A percentile compares a stretch with the other conserved stretches of the same genome.
Conservation (phyloP, 2,329 filamentous ascomycete genomes). For the Fusarium udum region DNA sequence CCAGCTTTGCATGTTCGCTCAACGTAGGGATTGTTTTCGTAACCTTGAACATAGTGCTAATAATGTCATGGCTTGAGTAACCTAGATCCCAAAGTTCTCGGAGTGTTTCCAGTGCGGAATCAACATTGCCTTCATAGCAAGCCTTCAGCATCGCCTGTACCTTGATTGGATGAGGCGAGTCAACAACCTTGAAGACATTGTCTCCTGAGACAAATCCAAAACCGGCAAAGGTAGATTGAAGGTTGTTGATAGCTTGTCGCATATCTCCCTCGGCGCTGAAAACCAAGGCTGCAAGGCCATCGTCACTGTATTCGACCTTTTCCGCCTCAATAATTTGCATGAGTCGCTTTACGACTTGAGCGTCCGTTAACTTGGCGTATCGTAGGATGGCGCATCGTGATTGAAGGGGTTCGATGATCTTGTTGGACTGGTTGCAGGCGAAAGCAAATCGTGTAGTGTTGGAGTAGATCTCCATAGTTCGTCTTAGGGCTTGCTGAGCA, state of each 20-base stretch:
- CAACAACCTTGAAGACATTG: constrained; percentile 97
- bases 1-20: constrained; percentile 93
- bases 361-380: constrained; percentile 91
- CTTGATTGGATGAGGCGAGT: constrained; percentile 96
- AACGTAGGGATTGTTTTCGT: constrained; percentile 94
- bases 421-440: constrained; percentile 98
- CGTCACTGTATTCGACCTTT: constrained; percentile 88
- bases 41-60: constrained; percentile 98
- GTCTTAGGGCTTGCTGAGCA: constrained; percentile 90
- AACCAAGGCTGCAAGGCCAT: constrained; percentile 93
- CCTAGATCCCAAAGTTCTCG: constrained; percentile 94
- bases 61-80: constrained; percentile 98
- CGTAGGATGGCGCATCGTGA: constrained; percentile 95
- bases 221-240: constrained; percentile 91
- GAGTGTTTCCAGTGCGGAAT: constrained; percentile 84
- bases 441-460: constrained; percentile 97
- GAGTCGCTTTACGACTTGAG: constrained; percentile 88
- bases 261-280: constrained; percentile 99
- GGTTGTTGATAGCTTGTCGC: constrained; percentile 98
- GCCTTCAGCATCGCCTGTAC: constrained; percentile 99
- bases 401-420: constrained; percentile 99
- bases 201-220: constrained; percentile 98
- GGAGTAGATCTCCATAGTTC: constrained; percentile 99
- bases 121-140: constrained; percentile 91
- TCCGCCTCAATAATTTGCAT: constrained; percentile 94